Percentiles rank a stretch among this genome's conserved stretches.
Conservation (phyloP, 371 early-diverging fungal species). For the Rhizopus microsporus region DNA sequence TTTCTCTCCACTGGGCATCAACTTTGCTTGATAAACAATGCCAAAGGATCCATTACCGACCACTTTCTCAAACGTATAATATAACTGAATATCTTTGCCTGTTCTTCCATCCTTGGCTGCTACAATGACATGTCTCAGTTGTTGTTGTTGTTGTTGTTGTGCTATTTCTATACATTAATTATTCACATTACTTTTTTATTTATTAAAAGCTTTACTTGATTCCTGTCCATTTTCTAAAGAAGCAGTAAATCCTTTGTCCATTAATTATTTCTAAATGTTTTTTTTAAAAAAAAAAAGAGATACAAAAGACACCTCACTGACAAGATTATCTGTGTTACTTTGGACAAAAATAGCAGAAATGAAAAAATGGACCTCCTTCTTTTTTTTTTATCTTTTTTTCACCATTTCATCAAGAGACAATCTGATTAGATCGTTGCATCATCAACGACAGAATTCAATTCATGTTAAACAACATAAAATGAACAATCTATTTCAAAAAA, state of each 20-base stretch:
- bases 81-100: constrained; percentile 82
- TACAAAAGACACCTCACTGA: not conserved
- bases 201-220: not conserved
- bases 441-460: constrained; percentile 49
- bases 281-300: constrained; percentile 6
- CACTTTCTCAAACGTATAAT: constrained; percentile 86
- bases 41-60: constrained; percentile 96
- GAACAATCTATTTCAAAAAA: constrained; percentile 27
- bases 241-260: too few species aligned
- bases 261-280: constrained; percentile 10
- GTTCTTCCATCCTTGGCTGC: constrained; percentile 83
- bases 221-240: not conserved
- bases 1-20: constrained; percentile 72
- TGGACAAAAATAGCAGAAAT: not conserved
- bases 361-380: not conserved
- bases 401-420: constrained; percentile 9
- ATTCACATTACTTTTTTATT: not conserved
- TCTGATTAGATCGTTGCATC: constrained; percentile 23
- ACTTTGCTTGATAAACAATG: constrained; percentile 92
- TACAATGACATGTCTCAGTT: constrained; percentile 39
- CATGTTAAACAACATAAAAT: constrained; percentile 40
- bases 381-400: constrained; percentile 5
- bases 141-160: constrained; percentile 14
- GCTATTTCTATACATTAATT: not conserved
- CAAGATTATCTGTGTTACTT: not conserved